Evolutionary conservation across 1,284 basidiomycete species (phyloP).

Genomic region (Neolentinus lepideus): DNA sequence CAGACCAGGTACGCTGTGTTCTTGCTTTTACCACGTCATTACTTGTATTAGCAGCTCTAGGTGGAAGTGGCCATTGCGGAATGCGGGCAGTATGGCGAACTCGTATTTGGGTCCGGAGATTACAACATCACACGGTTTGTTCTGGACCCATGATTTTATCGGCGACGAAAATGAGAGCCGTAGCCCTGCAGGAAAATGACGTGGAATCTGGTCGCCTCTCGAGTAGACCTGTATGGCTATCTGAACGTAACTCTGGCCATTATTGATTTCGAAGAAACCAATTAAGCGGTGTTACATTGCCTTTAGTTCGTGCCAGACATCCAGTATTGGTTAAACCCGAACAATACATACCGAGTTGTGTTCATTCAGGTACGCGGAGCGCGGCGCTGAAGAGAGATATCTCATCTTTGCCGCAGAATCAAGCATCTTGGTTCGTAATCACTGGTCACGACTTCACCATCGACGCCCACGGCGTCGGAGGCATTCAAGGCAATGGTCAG

Average conservation of each 20-base stretch:
- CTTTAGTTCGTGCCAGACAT: slow-evolving; percentile 47
- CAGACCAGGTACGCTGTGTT: slow-evolving; percentile 24
- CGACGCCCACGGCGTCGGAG: slow-evolving; percentile 51
- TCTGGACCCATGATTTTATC: slow-evolving; percentile 2
- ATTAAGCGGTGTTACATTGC: not conserved
- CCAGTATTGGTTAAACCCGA: slow-evolving; percentile 51
- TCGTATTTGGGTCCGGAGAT: slow-evolving; percentile 33
- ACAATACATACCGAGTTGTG: slow-evolving; percentile 52
- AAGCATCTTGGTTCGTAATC: slow-evolving; percentile 62
- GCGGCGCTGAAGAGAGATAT: not conserved
- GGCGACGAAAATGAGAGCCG: not conserved
- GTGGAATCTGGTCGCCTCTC: slow-evolving; percentile 46
- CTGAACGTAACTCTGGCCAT: slow-evolving; percentile 34
- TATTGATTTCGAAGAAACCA: not conserved
- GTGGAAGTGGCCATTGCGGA: slow-evolving; percentile 42
- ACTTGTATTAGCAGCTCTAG: slow-evolving; percentile 16
- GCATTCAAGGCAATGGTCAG: slow-evolving; percentile 61
- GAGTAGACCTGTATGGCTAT: slow-evolving; percentile 46
- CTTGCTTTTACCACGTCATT: not conserved
- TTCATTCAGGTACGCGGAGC: slow-evolving; percentile 41
- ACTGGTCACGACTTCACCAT: slow-evolving; percentile 52
- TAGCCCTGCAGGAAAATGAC: slow-evolving; percentile 42
- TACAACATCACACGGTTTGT: slow-evolving; percentile 46
- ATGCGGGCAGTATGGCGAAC: slow-evolving; percentile 47
- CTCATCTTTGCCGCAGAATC: slow-evolving; percentile 29